These are phyloP conservation scores for Nemania sp. DNA, from an alignment of 2,329 filamentous ascomycete species.

Conservation along the genomic window DNA sequence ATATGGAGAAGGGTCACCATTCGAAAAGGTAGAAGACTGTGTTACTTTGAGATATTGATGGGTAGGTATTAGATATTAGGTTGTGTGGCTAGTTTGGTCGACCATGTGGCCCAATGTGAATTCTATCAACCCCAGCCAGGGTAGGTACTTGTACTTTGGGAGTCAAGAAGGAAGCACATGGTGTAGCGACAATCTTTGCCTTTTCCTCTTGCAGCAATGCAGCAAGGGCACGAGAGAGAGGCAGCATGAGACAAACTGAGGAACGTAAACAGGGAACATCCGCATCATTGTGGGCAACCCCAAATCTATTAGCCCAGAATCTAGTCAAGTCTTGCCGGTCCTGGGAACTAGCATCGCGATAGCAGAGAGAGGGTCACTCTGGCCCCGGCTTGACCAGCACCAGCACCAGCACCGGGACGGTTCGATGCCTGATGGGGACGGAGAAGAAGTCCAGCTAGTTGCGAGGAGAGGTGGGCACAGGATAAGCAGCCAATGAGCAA, in stretches of 20 bases:
- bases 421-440: slow-evolving; percentile 16
- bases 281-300: slow-evolving; percentile 35
- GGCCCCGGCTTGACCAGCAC: slow-evolving; percentile 25
- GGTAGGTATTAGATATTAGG: slow-evolving; percentile 35
- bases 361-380: slow-evolving; percentile 22
- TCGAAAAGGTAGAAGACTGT: slow-evolving; percentile 25
- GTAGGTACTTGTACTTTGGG: slow-evolving; percentile 26
- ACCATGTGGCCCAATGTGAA: slow-evolving; percentile 39
- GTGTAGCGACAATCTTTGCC: slow-evolving; percentile 42
- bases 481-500: slow-evolving; percentile 30
- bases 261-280: slow-evolving; percentile 39
- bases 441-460: slow-evolving; percentile 30
- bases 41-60: slow-evolving; percentile 33
- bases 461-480: slow-evolving; percentile 26
- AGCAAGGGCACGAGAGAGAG: slow-evolving; percentile 37
- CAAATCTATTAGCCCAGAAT: slow-evolving; percentile 33
- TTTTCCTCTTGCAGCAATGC: slow-evolving; percentile 37
- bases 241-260: slow-evolving; percentile 37
- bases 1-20: slow-evolving; percentile 13
- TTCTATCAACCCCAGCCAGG: slow-evolving; percentile 38
- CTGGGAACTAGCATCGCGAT: slow-evolving; percentile 23
- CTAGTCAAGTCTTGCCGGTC: slow-evolving; percentile 30
- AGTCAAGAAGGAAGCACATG: slow-evolving; percentile 33
- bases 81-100: slow-evolving; percentile 41
- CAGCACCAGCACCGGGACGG: slow-evolving; percentile 23